Conservation (phyloP, 176 grass and related monocot genomes). For the Phoenix roebelenii region DNA sequence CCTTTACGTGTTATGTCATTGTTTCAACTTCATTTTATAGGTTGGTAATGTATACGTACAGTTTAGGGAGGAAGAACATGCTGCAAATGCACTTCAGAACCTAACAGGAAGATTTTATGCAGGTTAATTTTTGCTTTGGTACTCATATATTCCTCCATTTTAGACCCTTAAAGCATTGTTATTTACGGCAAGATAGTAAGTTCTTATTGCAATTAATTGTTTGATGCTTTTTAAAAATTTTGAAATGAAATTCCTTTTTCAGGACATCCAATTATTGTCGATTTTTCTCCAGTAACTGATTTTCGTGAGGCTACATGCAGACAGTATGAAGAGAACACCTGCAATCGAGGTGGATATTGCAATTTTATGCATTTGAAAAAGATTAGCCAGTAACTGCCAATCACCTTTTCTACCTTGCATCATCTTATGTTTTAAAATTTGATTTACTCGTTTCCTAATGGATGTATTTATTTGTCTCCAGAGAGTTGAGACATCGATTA, state of each 20-base stretch:
- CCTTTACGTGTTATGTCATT: neutral
- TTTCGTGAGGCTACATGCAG: constrained; percentile 26
- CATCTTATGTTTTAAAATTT: neutral
- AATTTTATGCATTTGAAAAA: constrained; percentile 13
- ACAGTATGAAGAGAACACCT: constrained; percentile 24
- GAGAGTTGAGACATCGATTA: constrained; percentile 14
- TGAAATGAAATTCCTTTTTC: constrained; percentile 6
- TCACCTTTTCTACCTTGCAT: neutral
- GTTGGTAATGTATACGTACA: constrained; percentile 25
- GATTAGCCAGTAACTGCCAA: constrained; percentile 8
- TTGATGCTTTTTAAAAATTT: neutral
- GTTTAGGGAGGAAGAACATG: constrained; percentile 23
- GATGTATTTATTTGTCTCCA: neutral
- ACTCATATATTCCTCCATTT: neutral
- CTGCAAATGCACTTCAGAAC: constrained; percentile 22
- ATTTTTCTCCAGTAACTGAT: constrained; percentile 25
- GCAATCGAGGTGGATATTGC: constrained; percentile 9
- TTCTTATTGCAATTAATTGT: neutral
- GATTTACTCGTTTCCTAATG: neutral
- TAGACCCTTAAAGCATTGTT: neutral
- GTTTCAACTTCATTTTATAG: neutral
- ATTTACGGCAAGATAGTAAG: neutral
- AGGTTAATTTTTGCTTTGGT: neutral
- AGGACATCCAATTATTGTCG: constrained; percentile 23
- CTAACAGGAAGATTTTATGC: constrained; percentile 22